A percentile compares a stretch with the other conserved stretches of the same genome.
These are phyloP conservation scores for Trichosanthes truncata DNA, from an alignment of 306 rosid species.

Conservation along the genomic window DNA sequence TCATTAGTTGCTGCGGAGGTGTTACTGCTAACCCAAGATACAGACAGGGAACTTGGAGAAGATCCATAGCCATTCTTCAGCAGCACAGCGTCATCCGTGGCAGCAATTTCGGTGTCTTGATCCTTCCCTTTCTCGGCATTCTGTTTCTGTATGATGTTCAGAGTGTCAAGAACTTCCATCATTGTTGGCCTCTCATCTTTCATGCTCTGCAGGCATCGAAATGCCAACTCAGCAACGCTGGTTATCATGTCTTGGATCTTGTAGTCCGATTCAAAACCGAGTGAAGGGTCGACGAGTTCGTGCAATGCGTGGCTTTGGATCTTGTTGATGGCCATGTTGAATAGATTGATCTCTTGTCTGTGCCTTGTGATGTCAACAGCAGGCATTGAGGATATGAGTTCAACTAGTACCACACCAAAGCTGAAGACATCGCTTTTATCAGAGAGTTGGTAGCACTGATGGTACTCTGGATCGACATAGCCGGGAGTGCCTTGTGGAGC, in stretches of 20 bases:
- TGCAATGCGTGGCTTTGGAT: constrained; percentile 45
- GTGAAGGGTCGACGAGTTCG: constrained; percentile 52
- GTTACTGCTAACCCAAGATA: constrained; percentile 3
- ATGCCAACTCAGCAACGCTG: constrained; percentile 72
- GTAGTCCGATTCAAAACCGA: constrained; percentile 52
- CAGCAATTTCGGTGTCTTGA: constrained; percentile 35
- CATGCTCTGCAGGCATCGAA: constrained; percentile 55
- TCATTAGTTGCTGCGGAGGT: constrained; percentile 5
- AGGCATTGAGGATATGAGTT: constrained; percentile 70
- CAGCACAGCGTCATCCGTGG: constrained; percentile 31
- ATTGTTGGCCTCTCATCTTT: constrained; percentile 66
- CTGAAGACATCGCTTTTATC: constrained; percentile 74
- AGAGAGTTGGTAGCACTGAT: constrained; percentile 64
- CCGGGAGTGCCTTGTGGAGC: constrained; percentile 97
- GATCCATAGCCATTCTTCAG: constrained; percentile 27
- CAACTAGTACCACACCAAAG: constrained; percentile 78
- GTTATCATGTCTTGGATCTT: constrained; percentile 42
- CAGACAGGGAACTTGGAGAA: constrained; percentile 35
- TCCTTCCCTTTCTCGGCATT: constrained; percentile 26
- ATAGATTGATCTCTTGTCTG: constrained; percentile 65
- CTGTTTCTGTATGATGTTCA: constrained; percentile 36
- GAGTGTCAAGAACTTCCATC: constrained; percentile 39
- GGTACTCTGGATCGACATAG: constrained; percentile 86
- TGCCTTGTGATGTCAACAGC: constrained; percentile 86
- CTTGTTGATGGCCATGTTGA: constrained; percentile 70